Evolutionary conservation across 768 basidiomycete genomes (phyloP).

Genomic region (Rhodocollybia butyracea): DNA sequence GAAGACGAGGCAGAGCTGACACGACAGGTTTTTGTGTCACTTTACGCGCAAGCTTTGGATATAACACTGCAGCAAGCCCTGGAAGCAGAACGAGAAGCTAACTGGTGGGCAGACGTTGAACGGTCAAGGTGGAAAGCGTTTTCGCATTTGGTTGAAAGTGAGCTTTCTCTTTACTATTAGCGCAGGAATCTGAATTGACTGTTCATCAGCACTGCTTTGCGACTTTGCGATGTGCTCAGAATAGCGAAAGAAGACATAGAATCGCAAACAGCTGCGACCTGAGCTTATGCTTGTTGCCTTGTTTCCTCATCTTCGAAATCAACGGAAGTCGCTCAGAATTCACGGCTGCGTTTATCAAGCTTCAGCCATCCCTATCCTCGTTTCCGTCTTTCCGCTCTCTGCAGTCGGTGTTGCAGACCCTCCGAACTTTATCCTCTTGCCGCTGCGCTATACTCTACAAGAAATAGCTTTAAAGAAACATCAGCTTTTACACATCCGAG

Average conservation of each 20-base stretch:
- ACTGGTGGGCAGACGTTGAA: conserved; percentile 81
- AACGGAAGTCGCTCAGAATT: conserved; percentile 6
- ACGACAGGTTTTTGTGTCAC: conserved; percentile 30
- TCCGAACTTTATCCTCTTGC: conserved; percentile 25
- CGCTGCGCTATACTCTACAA: conserved; percentile 62
- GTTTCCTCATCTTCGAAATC: conserved; percentile 58
- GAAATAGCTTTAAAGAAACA: conserved; percentile 60
- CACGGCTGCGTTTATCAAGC: conserved; percentile 13
- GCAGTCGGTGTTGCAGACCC: neutral
- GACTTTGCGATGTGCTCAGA: conserved; percentile 32
- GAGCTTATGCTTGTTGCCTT: conserved; percentile 49
- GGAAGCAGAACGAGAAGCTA: conserved; percentile 68
- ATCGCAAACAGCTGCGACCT: conserved; percentile 42
- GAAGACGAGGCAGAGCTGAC: neutral
- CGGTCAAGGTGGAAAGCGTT: conserved; percentile 53
- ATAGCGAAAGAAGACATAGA: conserved; percentile 41
- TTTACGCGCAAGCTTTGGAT: conserved; percentile 69
- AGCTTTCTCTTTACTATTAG: conserved; percentile 21
- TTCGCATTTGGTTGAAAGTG: conserved; percentile 79
- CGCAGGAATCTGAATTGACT: neutral
- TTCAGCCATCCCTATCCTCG: neutral
- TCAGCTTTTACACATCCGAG: conserved; percentile 58
- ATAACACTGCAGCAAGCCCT: conserved; percentile 63
- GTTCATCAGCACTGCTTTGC: conserved; percentile 38
- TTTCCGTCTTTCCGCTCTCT: neutral